These are phyloP conservation scores for Basipetospora sp. DNA, from an alignment of 2,329 filamentous ascomycete species.

Conservation along the genomic window DNA sequence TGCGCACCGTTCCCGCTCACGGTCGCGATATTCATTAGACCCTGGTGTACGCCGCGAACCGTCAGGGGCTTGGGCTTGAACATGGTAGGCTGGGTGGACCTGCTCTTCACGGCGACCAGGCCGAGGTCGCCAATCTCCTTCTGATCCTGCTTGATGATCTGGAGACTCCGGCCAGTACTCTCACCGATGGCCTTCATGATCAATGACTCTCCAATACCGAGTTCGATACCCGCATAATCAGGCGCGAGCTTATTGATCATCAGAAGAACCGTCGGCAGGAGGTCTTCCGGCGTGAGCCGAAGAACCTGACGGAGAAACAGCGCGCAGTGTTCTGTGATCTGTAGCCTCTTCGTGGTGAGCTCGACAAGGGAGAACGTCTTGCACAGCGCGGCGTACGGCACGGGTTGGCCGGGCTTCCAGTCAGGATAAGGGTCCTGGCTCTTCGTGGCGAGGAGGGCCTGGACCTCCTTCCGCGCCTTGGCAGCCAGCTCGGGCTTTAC, in stretches of 20 bases:
- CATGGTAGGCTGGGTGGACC: constrained; percentile 92
- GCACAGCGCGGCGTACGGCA: constrained; percentile 88
- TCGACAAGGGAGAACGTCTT: constrained; percentile 90
- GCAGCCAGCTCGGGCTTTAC: constrained; percentile 57
- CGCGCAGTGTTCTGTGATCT: constrained; percentile 79
- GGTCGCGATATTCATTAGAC: constrained; percentile 76
- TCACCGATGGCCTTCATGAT: constrained; percentile 99
- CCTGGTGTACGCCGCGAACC: constrained; percentile 71
- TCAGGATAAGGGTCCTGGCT: constrained; percentile 83
- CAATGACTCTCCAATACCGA: constrained; percentile 94
- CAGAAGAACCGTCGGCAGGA: constrained; percentile 75
- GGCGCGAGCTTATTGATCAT: constrained; percentile 98
- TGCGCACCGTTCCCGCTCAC: constrained; percentile 77
- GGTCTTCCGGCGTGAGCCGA: constrained; percentile 71
- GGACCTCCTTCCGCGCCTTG: constrained; percentile 67
- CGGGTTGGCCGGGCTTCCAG: constrained; percentile 77
- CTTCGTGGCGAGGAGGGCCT: constrained; percentile 37
- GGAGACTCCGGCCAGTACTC: constrained; percentile 72
- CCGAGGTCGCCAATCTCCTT: constrained; percentile 93
- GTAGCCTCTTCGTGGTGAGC: constrained; percentile 78
- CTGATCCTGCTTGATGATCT: constrained; percentile 87
- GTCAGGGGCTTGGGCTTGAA: constrained; percentile 92
- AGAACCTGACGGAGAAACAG: constrained; percentile 89
- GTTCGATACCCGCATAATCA: constrained; percentile 88
- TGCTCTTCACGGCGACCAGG: constrained; percentile 85